Percentiles rank a stretch among this genome's conserved stretches.
Evolutionary conservation across 371 early-diverging fungal genomes (phyloP).

Genomic region (Rhizomucor miehei): DNA sequence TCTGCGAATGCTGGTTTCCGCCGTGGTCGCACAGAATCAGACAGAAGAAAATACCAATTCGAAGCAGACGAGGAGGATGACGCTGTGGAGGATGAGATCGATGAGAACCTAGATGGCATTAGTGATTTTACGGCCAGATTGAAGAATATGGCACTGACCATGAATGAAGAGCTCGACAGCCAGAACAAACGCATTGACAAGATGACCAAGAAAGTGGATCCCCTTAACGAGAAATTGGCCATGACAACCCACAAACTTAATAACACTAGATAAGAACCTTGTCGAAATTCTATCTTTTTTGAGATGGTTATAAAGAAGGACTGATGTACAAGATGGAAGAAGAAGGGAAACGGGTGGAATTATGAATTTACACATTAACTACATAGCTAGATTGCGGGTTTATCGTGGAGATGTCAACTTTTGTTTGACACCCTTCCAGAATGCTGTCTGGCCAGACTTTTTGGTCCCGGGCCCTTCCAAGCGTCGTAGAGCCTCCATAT

Average conservation of each 20-base stretch:
- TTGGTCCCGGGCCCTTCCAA: conserved; percentile 8
- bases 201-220: conserved; percentile 39
- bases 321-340: conserved; percentile 2
- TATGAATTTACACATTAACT: not conserved
- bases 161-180: conserved; percentile 71
- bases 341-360: not conserved
- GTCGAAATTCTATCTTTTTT: conserved; percentile 3
- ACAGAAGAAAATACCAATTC: conserved; percentile 62
- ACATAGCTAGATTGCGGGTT: not conserved
- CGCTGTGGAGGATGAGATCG: conserved; percentile 77
- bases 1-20: conserved; percentile 35
- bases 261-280: conserved; percentile 27
- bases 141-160: conserved; percentile 72
- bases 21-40: conserved; percentile 53
- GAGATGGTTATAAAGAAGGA: conserved; percentile 6
- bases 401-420: not conserved
- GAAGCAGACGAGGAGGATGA: conserved; percentile 68
- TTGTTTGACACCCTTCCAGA: not conserved
- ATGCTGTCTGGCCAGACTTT: not conserved
- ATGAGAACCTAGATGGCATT: conserved; percentile 71
- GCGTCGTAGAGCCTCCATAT: conserved; percentile 8
- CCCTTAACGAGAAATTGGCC: conserved; percentile 37
- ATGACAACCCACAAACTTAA: conserved; percentile 47
- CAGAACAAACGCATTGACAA: conserved; percentile 53
- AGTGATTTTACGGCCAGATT: conserved; percentile 60